These are phyloP conservation scores for Sporothrix sp. DNA, from an alignment of 2,329 filamentous ascomycete genomes.

Conservation along the genomic window DNA sequence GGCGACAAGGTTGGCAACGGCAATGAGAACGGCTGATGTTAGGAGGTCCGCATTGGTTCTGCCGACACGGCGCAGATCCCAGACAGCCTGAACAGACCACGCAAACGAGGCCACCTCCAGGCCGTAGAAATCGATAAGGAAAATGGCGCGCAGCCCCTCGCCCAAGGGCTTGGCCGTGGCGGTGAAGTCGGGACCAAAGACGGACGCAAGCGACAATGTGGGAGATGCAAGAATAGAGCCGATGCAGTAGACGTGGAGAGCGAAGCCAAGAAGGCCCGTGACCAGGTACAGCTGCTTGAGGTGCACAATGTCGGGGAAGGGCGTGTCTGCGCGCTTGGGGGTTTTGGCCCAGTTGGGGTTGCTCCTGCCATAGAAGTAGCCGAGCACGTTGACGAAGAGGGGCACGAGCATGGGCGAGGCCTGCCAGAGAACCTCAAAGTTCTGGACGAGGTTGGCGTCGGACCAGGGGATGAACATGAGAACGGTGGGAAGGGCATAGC, in stretches of 20 bases:
- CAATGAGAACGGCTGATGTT: background rate
- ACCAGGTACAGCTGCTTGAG: conserved; percentile 9
- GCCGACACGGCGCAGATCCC: conserved; percentile 8
- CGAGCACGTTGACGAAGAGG: background rate
- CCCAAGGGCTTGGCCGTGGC: conserved; percentile 4
- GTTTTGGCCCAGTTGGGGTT: background rate
- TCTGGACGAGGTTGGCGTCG: conserved; percentile 8
- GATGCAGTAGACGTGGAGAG: conserved; percentile 7
- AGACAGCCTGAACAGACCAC: conserved; percentile 11
- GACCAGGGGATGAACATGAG: conserved; percentile 15
- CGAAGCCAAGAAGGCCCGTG: background rate
- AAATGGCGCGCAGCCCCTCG: conserved; percentile 7
- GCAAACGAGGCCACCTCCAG: background rate
- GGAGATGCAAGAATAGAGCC: background rate
- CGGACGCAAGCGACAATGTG: background rate
- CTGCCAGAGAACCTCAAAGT: conserved; percentile 16
- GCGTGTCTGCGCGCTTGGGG: background rate
- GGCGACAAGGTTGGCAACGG: background rate
- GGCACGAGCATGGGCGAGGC: conserved; percentile 13
- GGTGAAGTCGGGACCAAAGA: conserved; percentile 8
- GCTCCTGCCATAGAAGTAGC: background rate
- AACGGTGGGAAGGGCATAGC: conserved; percentile 14
- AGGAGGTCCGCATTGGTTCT: background rate
- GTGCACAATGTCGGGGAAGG: conserved; percentile 3
- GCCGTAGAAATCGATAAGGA: conserved; percentile 10